phyloP scores from a whole-genome alignment of 2,329 filamentous ascomycete genomes.

The Fusarium lateritium region DNA sequence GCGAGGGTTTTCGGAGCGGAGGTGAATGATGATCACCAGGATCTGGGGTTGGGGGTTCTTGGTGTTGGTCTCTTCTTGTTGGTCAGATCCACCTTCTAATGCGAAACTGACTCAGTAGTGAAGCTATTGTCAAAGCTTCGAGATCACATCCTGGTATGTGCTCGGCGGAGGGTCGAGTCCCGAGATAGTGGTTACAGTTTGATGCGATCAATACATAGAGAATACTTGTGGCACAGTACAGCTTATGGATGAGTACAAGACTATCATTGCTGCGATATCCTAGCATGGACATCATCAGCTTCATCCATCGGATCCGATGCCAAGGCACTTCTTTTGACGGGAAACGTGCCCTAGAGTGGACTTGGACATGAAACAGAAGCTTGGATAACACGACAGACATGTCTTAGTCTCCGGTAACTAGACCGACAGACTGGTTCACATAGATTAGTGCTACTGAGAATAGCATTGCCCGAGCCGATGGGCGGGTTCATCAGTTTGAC shows the following conservation, averaged over 20 bases:
- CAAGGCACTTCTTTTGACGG: not conserved
- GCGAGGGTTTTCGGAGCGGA: not conserved
- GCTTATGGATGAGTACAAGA: not conserved
- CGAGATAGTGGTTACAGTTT: conserved; percentile 5
- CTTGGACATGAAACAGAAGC: conserved; percentile 24
- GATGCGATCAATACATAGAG: not conserved
- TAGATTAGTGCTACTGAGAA: conserved; percentile 1
- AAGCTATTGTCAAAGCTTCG: conserved; percentile 2
- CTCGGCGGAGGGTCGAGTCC: conserved; percentile 2
- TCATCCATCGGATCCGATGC: conserved; percentile 12
- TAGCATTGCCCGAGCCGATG: conserved; percentile 3
- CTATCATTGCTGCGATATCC: conserved; percentile 6
- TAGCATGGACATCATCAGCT: not conserved
- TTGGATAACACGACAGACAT: not conserved
- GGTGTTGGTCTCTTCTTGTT: not conserved
- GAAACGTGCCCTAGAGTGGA: not conserved
- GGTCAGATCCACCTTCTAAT: not conserved
- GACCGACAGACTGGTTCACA: conserved; percentile 3
- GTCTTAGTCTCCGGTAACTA: no score
- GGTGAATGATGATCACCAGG: conserved; percentile 18
- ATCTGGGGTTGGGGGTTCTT: conserved; percentile 8
- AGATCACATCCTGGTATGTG: conserved; percentile 19
- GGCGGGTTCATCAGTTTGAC: conserved; percentile 1
- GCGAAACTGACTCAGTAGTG: conserved; percentile 18
- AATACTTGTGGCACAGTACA: conserved; percentile 14